These are phyloP conservation scores for Phytophthora fragariaefolia DNA, from an alignment of 352 stramenopile genomes.

Conservation along the genomic window DNA sequence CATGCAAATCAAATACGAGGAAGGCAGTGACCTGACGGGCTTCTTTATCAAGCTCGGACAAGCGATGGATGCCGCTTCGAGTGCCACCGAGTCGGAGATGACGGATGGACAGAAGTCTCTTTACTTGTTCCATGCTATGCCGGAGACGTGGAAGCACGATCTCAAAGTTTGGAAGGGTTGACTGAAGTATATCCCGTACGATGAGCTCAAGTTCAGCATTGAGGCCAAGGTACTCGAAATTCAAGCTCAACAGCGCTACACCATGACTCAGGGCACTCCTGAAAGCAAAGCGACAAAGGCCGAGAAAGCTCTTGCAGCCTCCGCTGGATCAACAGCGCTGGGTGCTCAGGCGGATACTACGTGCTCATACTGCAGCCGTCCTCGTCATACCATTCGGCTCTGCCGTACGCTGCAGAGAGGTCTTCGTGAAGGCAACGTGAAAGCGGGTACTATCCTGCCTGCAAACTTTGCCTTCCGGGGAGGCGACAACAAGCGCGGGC, in stretches of 20 bases:
- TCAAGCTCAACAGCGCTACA: not conserved
- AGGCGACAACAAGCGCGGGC: not conserved
- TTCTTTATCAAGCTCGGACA: constrained; percentile 1
- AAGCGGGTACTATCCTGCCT: not conserved
- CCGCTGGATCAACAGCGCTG: too few species aligned
- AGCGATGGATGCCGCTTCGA: not conserved
- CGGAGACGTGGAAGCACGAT: constrained; percentile 2
- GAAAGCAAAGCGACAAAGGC: not conserved
- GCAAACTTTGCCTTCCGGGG: not conserved
- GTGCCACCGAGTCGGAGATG: constrained; percentile 5
- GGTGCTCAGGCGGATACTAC: not conserved
- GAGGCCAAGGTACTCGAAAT: not conserved
- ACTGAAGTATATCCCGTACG: constrained; percentile 7
- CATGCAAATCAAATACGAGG: constrained; percentile 4
- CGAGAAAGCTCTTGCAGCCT: not conserved
- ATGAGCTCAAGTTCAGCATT: constrained; percentile 1
- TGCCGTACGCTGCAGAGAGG: not conserved
- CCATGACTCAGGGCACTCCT: not conserved
- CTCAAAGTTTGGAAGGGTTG: constrained; percentile 5
- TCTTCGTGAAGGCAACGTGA: not conserved
- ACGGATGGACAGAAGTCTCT: constrained; percentile 5
- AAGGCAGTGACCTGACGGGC: not conserved
- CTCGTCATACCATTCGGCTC: not conserved
- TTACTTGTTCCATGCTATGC: constrained; percentile 5
- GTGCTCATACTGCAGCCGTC: not conserved